Evolutionary conservation across 2,329 filamentous ascomycete genomes (phyloP).

Genomic region (Xylariomycetidae sp.): DNA sequence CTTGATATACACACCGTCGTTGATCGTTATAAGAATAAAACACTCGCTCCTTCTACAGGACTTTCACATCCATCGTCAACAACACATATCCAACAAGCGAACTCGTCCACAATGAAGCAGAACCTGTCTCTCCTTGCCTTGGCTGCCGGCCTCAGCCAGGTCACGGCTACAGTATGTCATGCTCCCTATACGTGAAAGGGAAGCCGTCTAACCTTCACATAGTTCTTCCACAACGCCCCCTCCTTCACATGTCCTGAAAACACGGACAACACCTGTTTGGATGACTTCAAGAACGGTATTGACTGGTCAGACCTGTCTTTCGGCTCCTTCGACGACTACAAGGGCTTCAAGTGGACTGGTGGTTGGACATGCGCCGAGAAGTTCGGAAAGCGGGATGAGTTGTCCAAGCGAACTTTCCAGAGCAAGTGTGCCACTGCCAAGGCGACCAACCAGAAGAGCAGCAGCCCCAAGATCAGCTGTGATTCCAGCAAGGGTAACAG

Average conservation of each 20-base stretch:
- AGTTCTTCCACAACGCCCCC: conserved; percentile 28
- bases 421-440: conserved; percentile 59
- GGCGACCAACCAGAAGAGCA: conserved; percentile 39
- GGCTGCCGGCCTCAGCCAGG: conserved; percentile 47
- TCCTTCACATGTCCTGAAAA: conserved; percentile 65
- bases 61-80: conserved; percentile 6
- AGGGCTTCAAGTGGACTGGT: conserved; percentile 69
- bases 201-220: too few species aligned
- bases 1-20: conserved; percentile 19
- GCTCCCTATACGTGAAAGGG: not conserved
- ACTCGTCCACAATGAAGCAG: conserved; percentile 45
- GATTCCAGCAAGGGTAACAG: conserved; percentile 36
- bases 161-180: conserved; percentile 40
- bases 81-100: conserved; percentile 3
- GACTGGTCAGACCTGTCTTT: conserved; percentile 61
- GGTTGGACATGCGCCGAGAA: conserved; percentile 66
- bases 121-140: conserved; percentile 43
- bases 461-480: conserved; percentile 56
- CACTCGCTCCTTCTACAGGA: conserved; percentile 15
- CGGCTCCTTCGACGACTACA: conserved; percentile 62
- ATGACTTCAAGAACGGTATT: conserved; percentile 66
- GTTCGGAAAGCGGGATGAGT: conserved; percentile 51
- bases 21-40: conserved; percentile 15
- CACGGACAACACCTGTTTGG: conserved; percentile 71
- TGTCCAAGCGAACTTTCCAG: conserved; percentile 47